A percentile compares a stretch with the other conserved stretches of the same genome.
phyloP scores from a whole-genome alignment of 345 rosid genomes.

The Melastoma malabathricum region DNA sequence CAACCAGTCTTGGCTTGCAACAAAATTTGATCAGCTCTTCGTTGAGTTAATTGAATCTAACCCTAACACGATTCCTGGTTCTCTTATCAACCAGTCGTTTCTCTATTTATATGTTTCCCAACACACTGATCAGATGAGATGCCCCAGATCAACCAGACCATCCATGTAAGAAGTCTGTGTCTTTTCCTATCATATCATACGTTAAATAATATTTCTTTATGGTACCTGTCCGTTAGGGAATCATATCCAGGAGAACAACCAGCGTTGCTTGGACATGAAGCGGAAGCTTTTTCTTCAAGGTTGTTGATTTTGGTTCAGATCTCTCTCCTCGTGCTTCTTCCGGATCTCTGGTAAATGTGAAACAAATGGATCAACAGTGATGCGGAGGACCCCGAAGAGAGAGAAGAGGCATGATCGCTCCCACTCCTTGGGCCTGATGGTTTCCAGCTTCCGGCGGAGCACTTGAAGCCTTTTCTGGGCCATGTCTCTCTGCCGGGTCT shows the following conservation, averaged over 20 bases:
- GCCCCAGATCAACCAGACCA: too few species aligned
- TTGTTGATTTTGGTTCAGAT: not conserved
- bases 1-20: too few species aligned
- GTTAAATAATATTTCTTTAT: too few species aligned
- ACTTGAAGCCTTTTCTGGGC: conserved; percentile 54
- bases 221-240: too few species aligned
- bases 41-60: too few species aligned
- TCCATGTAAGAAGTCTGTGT: too few species aligned
- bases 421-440: conserved; percentile 21
- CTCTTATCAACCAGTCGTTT: too few species aligned
- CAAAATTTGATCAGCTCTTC: too few species aligned
- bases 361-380: not conserved
- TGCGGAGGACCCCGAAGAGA: conserved; percentile 20
- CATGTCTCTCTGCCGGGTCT: conserved; percentile 41
- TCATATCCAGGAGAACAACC: not conserved
- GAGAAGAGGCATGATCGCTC: conserved; percentile 30
- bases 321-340: not conserved
- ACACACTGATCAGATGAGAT: too few species aligned
- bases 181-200: too few species aligned
- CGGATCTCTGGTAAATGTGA: not conserved
- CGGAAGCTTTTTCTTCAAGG: not conserved
- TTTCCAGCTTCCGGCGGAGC: conserved; percentile 46
- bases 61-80: too few species aligned
- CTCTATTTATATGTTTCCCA: too few species aligned
- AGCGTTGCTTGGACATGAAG: not conserved